A percentile compares a stretch with the other conserved stretches of the same genome.
Evolutionary conservation across 2,329 filamentous ascomycete species (phyloP).

Genomic region (Arthroderma uncinatum): DNA sequence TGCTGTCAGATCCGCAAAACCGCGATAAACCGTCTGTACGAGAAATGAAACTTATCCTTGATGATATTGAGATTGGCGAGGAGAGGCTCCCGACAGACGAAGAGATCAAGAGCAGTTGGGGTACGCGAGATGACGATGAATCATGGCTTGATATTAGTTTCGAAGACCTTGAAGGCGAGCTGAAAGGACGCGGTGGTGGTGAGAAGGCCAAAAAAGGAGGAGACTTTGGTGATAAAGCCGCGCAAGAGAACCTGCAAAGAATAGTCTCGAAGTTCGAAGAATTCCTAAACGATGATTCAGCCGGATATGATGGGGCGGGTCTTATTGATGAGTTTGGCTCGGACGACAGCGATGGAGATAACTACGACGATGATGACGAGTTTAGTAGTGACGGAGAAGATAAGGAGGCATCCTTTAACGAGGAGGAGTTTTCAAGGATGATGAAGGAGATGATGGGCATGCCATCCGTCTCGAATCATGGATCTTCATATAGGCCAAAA

Average conservation of each 20-base stretch:
- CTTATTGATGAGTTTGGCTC: conserved; percentile 57
- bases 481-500: conserved; percentile 13
- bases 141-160: conserved; percentile 88
- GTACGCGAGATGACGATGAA: conserved; percentile 65
- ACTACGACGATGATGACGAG: conserved; percentile 39
- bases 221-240: conserved; percentile 36
- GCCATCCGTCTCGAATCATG: conserved; percentile 30
- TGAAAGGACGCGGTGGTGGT: conserved; percentile 41
- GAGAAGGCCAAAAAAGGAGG: conserved; percentile 18
- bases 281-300: conserved; percentile 76
- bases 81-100: conserved; percentile 57
- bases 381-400: conserved; percentile 56
- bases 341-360: conserved; percentile 40
- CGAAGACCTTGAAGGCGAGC: conserved; percentile 72
- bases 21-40: conserved; percentile 58
- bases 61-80: conserved; percentile 64
- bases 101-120: conserved; percentile 60
- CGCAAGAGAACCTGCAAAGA: conserved; percentile 57
- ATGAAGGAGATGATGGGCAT: conserved; percentile 88
- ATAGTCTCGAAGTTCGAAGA: conserved; percentile 91
- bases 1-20: conserved; percentile 56
- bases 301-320: conserved; percentile 68
- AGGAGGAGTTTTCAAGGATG: conserved; percentile 71
- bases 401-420: conserved; percentile 67
- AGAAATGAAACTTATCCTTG: conserved; percentile 64